Evolutionary conservation across 164 flowering plant species (phyloP).

Genomic region (Vitis riparia): DNA sequence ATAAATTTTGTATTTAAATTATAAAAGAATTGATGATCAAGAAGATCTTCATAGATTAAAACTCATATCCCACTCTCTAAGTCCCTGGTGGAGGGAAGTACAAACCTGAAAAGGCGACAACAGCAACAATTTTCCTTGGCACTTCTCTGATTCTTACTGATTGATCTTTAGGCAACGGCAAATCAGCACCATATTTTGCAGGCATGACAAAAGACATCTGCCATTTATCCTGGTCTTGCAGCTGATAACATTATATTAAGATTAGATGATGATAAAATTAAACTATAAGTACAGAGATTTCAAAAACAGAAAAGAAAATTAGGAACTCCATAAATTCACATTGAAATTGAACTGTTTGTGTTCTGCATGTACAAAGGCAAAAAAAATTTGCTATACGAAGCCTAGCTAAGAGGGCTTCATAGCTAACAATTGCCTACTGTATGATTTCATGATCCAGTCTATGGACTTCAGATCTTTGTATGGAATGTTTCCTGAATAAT

Average conservation of each 20-base stretch:
- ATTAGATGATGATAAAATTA: constrained; percentile 3
- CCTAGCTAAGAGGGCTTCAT: not conserved
- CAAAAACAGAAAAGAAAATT: not conserved
- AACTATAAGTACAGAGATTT: not conserved
- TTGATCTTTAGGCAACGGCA: constrained; percentile 79
- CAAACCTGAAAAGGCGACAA: constrained; percentile 85
- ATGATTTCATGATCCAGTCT: not conserved
- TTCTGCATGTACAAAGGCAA: not conserved
- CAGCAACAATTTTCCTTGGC: constrained; percentile 68
- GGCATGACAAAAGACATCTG: constrained; percentile 97
- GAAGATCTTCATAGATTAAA: not conserved
- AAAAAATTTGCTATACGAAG: not conserved
- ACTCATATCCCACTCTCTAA: not conserved
- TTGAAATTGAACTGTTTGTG: not conserved
- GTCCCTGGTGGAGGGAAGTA: not conserved
- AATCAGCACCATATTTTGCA: constrained; percentile 76
- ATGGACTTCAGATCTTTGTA: not conserved
- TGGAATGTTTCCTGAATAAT: no score
- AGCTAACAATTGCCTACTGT: not conserved
- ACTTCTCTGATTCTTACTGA: constrained; percentile 71
- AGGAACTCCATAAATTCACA: not conserved
- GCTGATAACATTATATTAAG: constrained; percentile 22
- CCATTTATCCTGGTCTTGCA: constrained; percentile 62
- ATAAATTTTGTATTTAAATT: no score
- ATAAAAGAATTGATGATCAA: not conserved